These are phyloP conservation scores for Ricinus communis DNA, from an alignment of 345 rosid species.

Conservation along the genomic window DNA sequence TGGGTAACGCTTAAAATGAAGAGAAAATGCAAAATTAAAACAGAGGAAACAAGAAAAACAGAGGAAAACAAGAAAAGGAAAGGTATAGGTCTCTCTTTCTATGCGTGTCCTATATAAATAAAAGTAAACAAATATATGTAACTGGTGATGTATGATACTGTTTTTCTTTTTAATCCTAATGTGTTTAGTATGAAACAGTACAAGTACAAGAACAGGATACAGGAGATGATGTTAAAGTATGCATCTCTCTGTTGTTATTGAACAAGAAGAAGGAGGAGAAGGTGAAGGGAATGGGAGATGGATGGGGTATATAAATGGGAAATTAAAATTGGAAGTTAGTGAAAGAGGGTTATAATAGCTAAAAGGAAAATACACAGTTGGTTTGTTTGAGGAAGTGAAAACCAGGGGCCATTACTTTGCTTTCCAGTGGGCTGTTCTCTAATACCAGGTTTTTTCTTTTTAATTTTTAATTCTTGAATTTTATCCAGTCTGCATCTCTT, in stretches of 20 bases:
- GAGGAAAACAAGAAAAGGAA: conserved; percentile 4
- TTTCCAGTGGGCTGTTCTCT: conserved; percentile 60
- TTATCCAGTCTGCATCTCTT: neutral
- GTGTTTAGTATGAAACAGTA: neutral
- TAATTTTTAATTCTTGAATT: neutral
- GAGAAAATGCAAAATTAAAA: neutral
- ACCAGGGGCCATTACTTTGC: conserved; percentile 69
- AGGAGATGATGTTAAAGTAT: conserved; percentile 17
- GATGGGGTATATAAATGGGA: conserved; percentile 18
- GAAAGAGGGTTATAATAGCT: conserved; percentile 7
- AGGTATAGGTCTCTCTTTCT: neutral
- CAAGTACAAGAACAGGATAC: too few relatives aligned
- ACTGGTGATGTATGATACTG: neutral
- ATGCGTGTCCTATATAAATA: too few relatives aligned
- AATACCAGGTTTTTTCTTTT: conserved; percentile 38
- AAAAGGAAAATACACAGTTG: conserved; percentile 27
- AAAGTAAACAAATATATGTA: neutral
- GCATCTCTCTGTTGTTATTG: conserved; percentile 31
- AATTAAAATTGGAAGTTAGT: conserved; percentile 13
- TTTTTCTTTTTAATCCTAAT: too few relatives aligned
- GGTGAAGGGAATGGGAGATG: neutral
- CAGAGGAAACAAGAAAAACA: conserved; percentile 2
- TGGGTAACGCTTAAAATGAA: conserved; percentile 4
- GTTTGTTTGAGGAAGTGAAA: conserved; percentile 40
- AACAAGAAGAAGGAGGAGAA: neutral